phyloP scores from a whole-genome alignment of 495 filamentous ascomycete species.

The Pyronema domesticum region DNA sequence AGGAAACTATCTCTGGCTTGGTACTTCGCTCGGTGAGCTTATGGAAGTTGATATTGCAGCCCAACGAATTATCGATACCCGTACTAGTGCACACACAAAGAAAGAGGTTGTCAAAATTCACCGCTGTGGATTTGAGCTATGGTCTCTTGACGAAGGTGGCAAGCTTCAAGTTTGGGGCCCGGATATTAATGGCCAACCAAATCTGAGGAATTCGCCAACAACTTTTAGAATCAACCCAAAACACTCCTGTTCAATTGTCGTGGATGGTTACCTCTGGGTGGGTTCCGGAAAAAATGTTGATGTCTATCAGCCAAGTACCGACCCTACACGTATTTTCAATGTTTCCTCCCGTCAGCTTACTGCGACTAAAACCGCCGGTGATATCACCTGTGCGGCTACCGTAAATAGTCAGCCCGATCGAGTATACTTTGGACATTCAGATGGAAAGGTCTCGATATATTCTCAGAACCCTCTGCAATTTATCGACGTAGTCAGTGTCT shows the following conservation, averaged over 20 bases:
- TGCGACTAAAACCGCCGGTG: constrained; percentile 44
- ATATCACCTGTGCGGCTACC: constrained; percentile 72
- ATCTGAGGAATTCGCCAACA: constrained; percentile 44
- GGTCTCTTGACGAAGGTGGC: constrained; percentile 84
- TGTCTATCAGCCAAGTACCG: constrained; percentile 56
- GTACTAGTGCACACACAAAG: constrained; percentile 55
- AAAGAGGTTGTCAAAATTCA: constrained; percentile 74
- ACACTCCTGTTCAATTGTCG: constrained; percentile 72
- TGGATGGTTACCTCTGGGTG: constrained; percentile 68
- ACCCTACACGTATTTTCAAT: constrained; percentile 48
- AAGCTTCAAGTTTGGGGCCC: constrained; percentile 76
- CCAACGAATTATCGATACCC: constrained; percentile 46
- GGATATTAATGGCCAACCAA: constrained; percentile 56
- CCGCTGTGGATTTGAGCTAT: constrained; percentile 73
- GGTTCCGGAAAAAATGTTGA: constrained; percentile 76
- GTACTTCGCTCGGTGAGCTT: constrained; percentile 69
- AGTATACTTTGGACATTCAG: constrained; percentile 78
- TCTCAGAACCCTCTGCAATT: constrained; percentile 57
- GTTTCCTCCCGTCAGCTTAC: constrained; percentile 49
- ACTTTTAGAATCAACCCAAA: constrained; percentile 58
- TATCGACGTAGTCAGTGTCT: constrained; percentile 60
- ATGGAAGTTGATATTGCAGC: constrained; percentile 66
- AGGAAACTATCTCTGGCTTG: constrained; percentile 74
- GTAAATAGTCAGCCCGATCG: constrained; percentile 57
- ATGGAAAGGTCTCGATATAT: constrained; percentile 89